Percentiles rank a stretch among this genome's conserved stretches.
phyloP scores from a whole-genome alignment of 331 rosid species.

The Rosa hybrid region DNA sequence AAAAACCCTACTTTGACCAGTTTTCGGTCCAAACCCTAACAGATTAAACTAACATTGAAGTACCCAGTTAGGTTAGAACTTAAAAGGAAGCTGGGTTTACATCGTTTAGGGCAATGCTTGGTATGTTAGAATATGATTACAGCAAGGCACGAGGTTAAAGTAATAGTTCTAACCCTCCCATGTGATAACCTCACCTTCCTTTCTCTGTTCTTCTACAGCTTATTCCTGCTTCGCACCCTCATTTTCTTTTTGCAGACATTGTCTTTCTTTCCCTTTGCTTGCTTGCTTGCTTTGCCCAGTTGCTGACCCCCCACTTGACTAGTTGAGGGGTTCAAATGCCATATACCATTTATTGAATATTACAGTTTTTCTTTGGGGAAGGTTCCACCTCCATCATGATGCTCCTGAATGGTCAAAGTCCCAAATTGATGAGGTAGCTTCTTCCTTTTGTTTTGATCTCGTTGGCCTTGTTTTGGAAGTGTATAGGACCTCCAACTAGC shows the following conservation, averaged over 20 bases:
- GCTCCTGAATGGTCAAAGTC: constrained; percentile 34
- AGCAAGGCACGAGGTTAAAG: constrained; percentile 17
- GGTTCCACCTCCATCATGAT: constrained; percentile 5
- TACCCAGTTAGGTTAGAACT: background rate
- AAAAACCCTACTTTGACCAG: constrained; percentile 26
- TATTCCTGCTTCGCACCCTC: background rate
- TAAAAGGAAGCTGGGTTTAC: constrained; percentile 7
- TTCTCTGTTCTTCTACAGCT: background rate
- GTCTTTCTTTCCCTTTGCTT: background rate
- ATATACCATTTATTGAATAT: background rate
- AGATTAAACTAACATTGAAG: constrained; percentile 17
- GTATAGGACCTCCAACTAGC: background rate
- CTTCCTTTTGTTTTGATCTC: background rate
- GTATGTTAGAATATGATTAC: constrained; percentile 26
- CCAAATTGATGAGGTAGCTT: constrained; percentile 17
- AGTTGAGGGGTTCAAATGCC: background rate
- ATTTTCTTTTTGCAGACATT: constrained; percentile 6
- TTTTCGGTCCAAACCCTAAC: constrained; percentile 10
- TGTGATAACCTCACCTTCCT: constrained; percentile 24
- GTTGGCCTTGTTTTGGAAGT: background rate
- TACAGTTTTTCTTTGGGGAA: background rate
- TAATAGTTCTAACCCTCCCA: constrained; percentile 28
- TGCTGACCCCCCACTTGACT: background rate
- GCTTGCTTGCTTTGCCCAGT: background rate
- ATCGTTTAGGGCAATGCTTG: constrained; percentile 15